phyloP scores from a whole-genome alignment of 2,329 filamentous ascomycete genomes.

The Colletotrichum sp. region DNA sequence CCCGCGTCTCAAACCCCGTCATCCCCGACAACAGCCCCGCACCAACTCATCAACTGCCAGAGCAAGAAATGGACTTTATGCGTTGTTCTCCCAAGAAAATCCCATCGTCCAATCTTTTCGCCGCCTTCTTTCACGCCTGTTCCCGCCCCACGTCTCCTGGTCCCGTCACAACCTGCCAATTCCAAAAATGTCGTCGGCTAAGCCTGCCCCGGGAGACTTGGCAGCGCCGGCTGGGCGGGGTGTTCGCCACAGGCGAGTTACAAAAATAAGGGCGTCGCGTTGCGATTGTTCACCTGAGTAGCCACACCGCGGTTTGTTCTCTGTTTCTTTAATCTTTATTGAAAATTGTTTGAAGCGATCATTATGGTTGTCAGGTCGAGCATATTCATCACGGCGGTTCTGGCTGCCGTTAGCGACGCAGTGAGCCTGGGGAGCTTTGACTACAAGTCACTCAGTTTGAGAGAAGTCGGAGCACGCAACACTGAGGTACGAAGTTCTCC shows the following conservation, averaged over 20 bases:
- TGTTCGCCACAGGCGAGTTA: background rate
- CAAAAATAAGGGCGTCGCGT: background rate
- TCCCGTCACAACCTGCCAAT: background rate
- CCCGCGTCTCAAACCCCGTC: background rate
- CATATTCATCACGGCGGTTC: background rate
- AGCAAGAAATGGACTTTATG: background rate
- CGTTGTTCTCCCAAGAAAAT: background rate
- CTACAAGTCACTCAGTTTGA: background rate
- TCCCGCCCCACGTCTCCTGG: background rate
- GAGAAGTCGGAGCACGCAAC: slow-evolving; percentile 43
- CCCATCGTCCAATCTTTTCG: background rate
- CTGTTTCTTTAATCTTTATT: background rate
- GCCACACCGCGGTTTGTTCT: background rate
- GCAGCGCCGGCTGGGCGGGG: background rate
- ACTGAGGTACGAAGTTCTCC: slow-evolving; percentile 32
- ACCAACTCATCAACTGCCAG: background rate
- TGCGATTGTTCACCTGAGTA: background rate
- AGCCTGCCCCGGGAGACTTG: background rate
- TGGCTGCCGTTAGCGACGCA: background rate
- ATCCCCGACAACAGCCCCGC: background rate
- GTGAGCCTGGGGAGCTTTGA: background rate
- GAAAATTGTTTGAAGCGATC: rapidly evolving
- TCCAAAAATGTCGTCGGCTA: background rate
- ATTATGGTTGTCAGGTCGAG: background rate
- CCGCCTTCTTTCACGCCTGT: background rate